These are phyloP conservation scores for Silybum marianum DNA, from an alignment of 129 eudicot species.

Conservation along the genomic window DNA sequence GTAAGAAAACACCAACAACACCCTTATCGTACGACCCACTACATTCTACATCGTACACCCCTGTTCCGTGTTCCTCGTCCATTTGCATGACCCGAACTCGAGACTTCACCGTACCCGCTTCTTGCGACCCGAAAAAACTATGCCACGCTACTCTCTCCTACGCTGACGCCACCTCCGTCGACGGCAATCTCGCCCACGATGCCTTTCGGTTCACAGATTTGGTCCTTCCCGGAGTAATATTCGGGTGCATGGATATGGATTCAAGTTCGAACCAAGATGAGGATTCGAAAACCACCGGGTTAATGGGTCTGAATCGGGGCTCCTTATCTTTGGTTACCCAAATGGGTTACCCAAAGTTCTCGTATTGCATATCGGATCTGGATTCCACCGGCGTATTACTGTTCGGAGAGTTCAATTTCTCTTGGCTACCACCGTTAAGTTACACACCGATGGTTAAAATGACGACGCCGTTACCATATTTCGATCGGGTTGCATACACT, in stretches of 20 bases:
- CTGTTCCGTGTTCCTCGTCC: slow-evolving; percentile 59
- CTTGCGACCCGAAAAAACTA: slow-evolving; percentile 77
- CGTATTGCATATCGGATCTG: slow-evolving; percentile 80
- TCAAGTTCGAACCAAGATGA: slow-evolving; percentile 53
- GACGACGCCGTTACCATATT: slow-evolving; percentile 70
- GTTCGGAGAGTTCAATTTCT: slow-evolving; percentile 52
- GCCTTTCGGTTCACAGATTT: slow-evolving; percentile 47
- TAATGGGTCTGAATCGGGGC: slow-evolving; percentile 87
- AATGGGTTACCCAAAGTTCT: slow-evolving; percentile 70
- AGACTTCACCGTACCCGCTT: slow-evolving; percentile 74
- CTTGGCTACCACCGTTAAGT: slow-evolving; percentile 58
- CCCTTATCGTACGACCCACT: slow-evolving; percentile 47
- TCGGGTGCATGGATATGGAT: slow-evolving; percentile 82
- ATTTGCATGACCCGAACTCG: slow-evolving; percentile 67
- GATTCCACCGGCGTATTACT: slow-evolving; percentile 70
- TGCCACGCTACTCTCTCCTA: slow-evolving; percentile 76
- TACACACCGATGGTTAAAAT: slow-evolving; percentile 72
- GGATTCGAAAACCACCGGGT: slow-evolving; percentile 64
- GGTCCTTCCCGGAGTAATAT: slow-evolving; percentile 53
- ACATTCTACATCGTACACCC: slow-evolving; percentile 56
- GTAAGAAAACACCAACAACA: slow-evolving; percentile 53
- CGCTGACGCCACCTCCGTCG: slow-evolving; percentile 82
- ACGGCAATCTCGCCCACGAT: slow-evolving; percentile 77
- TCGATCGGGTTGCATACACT: slow-evolving; percentile 74
- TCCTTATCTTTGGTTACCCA: slow-evolving; percentile 75